Evolutionary conservation across 352 stramenopile genomes (phyloP).

Genomic region (Albugo candida): DNA sequence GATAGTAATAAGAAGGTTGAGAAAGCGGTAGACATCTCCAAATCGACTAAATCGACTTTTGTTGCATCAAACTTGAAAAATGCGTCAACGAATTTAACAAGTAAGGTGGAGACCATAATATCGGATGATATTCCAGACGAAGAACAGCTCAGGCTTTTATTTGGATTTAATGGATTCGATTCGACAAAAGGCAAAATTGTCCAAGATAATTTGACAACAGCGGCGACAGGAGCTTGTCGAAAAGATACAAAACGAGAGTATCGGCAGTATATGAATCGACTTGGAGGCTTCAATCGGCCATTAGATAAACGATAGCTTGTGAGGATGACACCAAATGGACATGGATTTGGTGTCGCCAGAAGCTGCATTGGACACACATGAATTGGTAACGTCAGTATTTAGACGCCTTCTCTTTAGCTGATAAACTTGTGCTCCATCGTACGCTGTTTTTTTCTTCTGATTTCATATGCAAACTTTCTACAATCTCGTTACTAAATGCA

Average conservation of each 20-base stretch:
- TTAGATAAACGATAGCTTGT: slow-evolving; percentile 50
- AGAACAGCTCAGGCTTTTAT: slow-evolving; percentile 65
- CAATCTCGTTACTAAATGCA: slow-evolving; percentile 40
- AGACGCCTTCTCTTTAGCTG: too few species aligned
- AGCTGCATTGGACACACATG: not conserved
- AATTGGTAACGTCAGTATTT: slow-evolving; percentile 1
- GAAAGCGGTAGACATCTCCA: too few species aligned
- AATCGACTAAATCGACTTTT: too few species aligned
- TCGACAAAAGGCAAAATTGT: slow-evolving; percentile 86
- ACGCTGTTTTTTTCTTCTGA: slow-evolving; percentile 36
- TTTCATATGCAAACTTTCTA: slow-evolving; percentile 34
- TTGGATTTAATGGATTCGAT: slow-evolving; percentile 84
- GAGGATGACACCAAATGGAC: too few species aligned
- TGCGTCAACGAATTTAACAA: too few species aligned
- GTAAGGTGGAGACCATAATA: too few species aligned
- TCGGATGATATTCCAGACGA: slow-evolving; percentile 26
- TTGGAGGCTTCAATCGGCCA: slow-evolving; percentile 87
- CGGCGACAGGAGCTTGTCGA: slow-evolving; percentile 55
- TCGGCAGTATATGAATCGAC: slow-evolving; percentile 95
- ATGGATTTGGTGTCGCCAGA: not conserved
- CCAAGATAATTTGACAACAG: slow-evolving; percentile 78
- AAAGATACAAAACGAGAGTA: slow-evolving; percentile 90
- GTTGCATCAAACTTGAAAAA: too few species aligned
- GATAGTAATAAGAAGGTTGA: too few species aligned
- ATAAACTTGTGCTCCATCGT: slow-evolving; percentile 13